Evolutionary conservation across 441 rosid species (phyloP).

Genomic region (Capsella rubella): DNA sequence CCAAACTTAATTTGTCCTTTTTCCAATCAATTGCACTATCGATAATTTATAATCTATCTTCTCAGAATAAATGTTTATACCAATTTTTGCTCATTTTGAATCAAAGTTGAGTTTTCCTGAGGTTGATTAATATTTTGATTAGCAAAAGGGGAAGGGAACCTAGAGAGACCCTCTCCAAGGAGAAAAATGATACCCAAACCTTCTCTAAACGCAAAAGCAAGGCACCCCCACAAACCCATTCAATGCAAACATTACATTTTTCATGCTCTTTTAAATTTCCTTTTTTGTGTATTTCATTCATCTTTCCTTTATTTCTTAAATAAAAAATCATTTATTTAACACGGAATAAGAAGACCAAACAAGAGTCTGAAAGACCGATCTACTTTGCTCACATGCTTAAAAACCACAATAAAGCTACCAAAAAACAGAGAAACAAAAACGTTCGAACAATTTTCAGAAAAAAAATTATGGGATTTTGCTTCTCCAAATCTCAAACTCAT

Average conservation of each 20-base stretch:
- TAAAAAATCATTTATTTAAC: background rate
- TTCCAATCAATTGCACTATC: slow-evolving; percentile 22
- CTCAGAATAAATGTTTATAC: background rate
- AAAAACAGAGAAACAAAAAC: slow-evolving; percentile 37
- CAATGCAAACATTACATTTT: slow-evolving; percentile 11
- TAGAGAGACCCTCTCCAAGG: slow-evolving; percentile 27
- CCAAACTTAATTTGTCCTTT: slow-evolving; percentile 9
- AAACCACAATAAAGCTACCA: slow-evolving; percentile 21
- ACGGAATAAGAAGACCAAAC: slow-evolving; percentile 12
- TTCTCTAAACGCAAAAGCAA: slow-evolving; percentile 45
- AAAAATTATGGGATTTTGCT: slow-evolving; percentile 64
- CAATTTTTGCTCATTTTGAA: background rate
- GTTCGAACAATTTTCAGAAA: slow-evolving; percentile 11
- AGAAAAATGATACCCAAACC: slow-evolving; percentile 41
- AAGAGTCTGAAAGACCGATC: slow-evolving; percentile 2
- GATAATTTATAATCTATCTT: slow-evolving; percentile 3
- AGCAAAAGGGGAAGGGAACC: slow-evolving; percentile 17
- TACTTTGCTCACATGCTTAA: slow-evolving; percentile 31
- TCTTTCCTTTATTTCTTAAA: background rate
- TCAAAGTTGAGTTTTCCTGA: background rate
- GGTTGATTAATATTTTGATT: background rate
- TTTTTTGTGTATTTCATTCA: background rate
- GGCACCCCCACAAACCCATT: slow-evolving; percentile 31
- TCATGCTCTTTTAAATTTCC: background rate
- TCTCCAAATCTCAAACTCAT: slow-evolving; percentile 47